A percentile compares a stretch with the other conserved stretches of the same genome.
Conservation (phyloP, 2,329 filamentous ascomycete genomes). For the Acrocalymma vagum region DNA sequence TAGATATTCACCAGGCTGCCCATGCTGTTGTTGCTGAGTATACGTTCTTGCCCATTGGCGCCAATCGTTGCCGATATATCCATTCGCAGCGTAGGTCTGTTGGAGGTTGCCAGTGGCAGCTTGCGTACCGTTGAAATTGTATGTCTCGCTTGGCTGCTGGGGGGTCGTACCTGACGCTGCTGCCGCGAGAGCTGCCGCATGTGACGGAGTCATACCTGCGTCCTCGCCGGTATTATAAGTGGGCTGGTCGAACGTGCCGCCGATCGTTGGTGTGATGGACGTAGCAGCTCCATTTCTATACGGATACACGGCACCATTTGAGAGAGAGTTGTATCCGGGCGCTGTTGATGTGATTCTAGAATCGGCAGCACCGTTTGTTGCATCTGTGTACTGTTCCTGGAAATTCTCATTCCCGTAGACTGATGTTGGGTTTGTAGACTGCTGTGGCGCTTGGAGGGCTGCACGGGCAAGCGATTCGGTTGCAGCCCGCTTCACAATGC, state of each 20-base stretch:
- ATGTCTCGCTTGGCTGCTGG: constrained; percentile 29
- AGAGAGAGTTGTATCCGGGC: constrained; percentile 28
- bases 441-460: constrained; percentile 39
- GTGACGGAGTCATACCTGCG: constrained; percentile 35
- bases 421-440: constrained; percentile 19
- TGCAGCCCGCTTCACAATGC: constrained; percentile 52
- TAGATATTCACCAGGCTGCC: constrained; percentile 42
- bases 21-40: constrained; percentile 34
- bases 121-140: constrained; percentile 29
- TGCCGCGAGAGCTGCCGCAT: constrained; percentile 39
- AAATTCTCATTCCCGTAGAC: constrained; percentile 35
- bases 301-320: constrained; percentile 23
- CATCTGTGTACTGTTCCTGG: constrained; percentile 31
- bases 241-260: constrained; percentile 34
- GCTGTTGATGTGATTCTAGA: constrained; percentile 27
- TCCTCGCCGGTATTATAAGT: constrained; percentile 35
- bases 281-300: constrained; percentile 36
- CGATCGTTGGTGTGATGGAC: constrained; percentile 29
- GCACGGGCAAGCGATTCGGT: constrained; percentile 53
- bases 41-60: constrained; percentile 45
- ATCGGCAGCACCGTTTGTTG: constrained; percentile 25
- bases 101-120: constrained; percentile 25
- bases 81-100: constrained; percentile 33
- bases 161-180: constrained; percentile 29
- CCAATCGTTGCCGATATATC: constrained; percentile 40